Base-by-base conservation (phyloP, 495 filamentous ascomycete species). In the Bathelium albidoporum region DNA sequence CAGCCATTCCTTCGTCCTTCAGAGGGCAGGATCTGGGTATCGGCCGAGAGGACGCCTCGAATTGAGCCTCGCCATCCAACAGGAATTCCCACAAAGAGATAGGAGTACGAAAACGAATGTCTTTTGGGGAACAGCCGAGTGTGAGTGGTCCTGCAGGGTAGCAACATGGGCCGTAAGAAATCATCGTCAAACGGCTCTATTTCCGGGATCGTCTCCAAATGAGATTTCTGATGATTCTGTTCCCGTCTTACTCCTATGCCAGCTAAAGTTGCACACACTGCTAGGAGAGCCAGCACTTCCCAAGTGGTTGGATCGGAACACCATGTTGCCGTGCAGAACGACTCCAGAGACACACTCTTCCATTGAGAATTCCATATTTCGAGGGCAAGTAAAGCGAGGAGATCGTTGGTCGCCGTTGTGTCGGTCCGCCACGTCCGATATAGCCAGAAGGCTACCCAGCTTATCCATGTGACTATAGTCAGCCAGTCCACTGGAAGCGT, bases 41-140 rank as follows among this genome's bases (percentile, higher is more conserved):
- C 78, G 12, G 78, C 77, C 1, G 84, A 86, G 59, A 89, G 69
- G 65, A 87, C 70, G 18, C 77, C 77, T 20, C 78, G 78, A 16
- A 79, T 75, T 61, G 70, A 72, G 41, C 83, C 83, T 62, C 76
- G 76, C 75, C 80, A 85, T 18, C 78, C 82, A 41, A 91, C 76
- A 2, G 87, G 88, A 60, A 89, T 77, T 3, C 87, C 87, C 32
- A 86, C 81, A 31, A 82, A 74, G 12, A 90, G 76, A 69, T 87
- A 85, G 2, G 86, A 84, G 70, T 88, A 88, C 12, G 76, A 77
- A 70, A 89, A 89, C 0, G 76, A 76, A 67, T 89, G 84, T 64
- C 78, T 83, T 64, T 81, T 77, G 0, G 86, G 88, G 65, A 83
- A 83, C 20, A 86, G 68, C 39, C 86, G 77, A 28, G 80, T 73